These are phyloP conservation scores for Thielaviopsis cerberus DNA, from an alignment of 2,329 filamentous ascomycete genomes.

Conservation along the genomic window DNA sequence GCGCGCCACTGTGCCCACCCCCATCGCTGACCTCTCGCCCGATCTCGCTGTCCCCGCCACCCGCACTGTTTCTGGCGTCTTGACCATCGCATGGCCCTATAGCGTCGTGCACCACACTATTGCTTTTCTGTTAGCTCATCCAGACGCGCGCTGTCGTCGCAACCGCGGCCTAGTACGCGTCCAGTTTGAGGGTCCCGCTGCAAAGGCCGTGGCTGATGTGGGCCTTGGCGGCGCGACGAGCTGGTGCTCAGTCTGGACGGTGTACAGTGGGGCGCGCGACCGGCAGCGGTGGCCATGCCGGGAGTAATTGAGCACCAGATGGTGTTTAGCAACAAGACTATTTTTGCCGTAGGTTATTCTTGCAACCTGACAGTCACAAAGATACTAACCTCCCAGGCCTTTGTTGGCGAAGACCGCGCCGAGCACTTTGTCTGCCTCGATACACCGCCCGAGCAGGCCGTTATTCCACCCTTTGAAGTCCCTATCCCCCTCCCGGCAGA, in stretches of 20 bases:
- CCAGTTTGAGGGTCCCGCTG: slow-evolving; percentile 52
- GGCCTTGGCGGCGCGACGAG: slow-evolving; percentile 59
- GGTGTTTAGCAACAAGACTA: slow-evolving; percentile 31
- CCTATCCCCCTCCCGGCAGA: slow-evolving; percentile 8
- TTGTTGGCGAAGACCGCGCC: slow-evolving; percentile 4
- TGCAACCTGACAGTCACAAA: background rate
- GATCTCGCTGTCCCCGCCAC: slow-evolving; percentile 23
- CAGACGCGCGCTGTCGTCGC: slow-evolving; percentile 62
- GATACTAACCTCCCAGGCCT: slow-evolving; percentile 1
- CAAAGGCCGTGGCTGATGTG: slow-evolving; percentile 46
- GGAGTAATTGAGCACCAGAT: slow-evolving; percentile 42
- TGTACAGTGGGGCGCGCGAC: slow-evolving; percentile 42
- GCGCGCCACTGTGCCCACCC: slow-evolving; percentile 21
- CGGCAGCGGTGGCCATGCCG: slow-evolving; percentile 27
- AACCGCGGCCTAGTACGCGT: slow-evolving; percentile 65
- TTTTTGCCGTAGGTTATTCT: slow-evolving; percentile 24
- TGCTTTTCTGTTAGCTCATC: slow-evolving; percentile 66
- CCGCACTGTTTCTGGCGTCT: slow-evolving; percentile 44
- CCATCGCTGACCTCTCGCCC: slow-evolving; percentile 38
- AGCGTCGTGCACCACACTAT: slow-evolving; percentile 57
- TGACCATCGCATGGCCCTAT: slow-evolving; percentile 84
- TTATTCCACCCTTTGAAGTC: slow-evolving; percentile 14
- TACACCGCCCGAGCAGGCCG: slow-evolving; percentile 14
- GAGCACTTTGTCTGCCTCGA: slow-evolving; percentile 35
- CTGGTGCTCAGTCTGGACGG: slow-evolving; percentile 52